Conservation (phyloP, 495 filamentous ascomycete species). For the Glarea lozoyensis region DNA sequence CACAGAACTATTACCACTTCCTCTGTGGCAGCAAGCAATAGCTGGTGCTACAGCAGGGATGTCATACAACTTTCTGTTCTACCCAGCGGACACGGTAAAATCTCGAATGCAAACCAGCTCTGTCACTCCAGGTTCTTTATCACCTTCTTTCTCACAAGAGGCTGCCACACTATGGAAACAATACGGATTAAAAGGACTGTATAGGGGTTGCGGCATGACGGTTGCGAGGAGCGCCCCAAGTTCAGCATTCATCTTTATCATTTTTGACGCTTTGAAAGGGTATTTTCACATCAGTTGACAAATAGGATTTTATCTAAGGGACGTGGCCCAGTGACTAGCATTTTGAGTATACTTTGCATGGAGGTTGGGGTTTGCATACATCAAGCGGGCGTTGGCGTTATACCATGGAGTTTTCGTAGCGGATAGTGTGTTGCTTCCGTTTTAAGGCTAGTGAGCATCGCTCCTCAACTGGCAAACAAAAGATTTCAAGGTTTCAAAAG, state of each 20-base stretch:
- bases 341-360: too few species aligned
- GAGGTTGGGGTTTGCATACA: too few species aligned
- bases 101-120: slow-evolving; percentile 90
- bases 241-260: slow-evolving; percentile 93
- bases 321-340: too few species aligned
- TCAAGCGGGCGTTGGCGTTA: too few species aligned
- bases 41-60: slow-evolving; percentile 90
- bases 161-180: slow-evolving; percentile 64
- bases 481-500: too few species aligned
- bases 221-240: slow-evolving; percentile 79
- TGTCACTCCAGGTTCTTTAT: slow-evolving; percentile 30
- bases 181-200: slow-evolving; percentile 75
- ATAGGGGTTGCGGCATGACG: slow-evolving; percentile 92
- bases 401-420: too few species aligned
- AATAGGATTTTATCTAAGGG: too few species aligned
- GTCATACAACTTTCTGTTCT: slow-evolving; percentile 93
- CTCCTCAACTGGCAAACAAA: too few species aligned
- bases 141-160: slow-evolving; percentile 53
- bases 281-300: slow-evolving; percentile 34
- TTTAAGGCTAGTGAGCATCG: too few species aligned
- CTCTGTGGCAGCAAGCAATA: slow-evolving; percentile 72
- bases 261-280: slow-evolving; percentile 76
- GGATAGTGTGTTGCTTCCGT: too few species aligned
- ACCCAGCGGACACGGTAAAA: slow-evolving; percentile 95
- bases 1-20: slow-evolving; percentile 31